Percentiles rank a stretch among this genome's conserved stretches.
These are phyloP conservation scores for Boletus vinaceobasis DNA, from an alignment of 768 basidiomycete species.

Conservation along the genomic window DNA sequence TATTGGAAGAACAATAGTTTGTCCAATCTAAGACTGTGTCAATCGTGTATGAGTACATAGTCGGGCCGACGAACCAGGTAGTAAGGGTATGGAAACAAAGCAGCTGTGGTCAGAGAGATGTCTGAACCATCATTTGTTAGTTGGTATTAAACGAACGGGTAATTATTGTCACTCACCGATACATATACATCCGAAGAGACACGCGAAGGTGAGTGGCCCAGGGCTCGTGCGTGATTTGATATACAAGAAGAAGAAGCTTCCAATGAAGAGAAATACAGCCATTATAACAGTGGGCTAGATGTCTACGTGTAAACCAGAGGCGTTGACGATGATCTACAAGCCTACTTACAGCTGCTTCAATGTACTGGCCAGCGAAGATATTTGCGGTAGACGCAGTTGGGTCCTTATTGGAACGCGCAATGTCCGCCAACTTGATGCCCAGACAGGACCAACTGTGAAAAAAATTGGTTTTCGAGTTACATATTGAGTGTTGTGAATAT, in stretches of 20 bases:
- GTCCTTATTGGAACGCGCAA: slow-evolving; percentile 47
- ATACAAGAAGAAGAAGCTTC: slow-evolving; percentile 54
- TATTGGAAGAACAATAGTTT: slow-evolving; percentile 53
- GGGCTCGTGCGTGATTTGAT: slow-evolving; percentile 59
- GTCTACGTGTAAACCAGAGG: not conserved
- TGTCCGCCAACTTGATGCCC: slow-evolving; percentile 57
- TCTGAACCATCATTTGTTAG: slow-evolving; percentile 36
- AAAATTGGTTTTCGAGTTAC: not conserved
- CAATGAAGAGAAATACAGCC: slow-evolving; percentile 61
- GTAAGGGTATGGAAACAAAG: slow-evolving; percentile 61
- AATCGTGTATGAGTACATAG: not conserved
- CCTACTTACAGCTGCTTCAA: slow-evolving; percentile 45
- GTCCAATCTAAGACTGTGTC: slow-evolving; percentile 41
- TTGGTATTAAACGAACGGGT: not conserved
- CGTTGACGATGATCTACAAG: not conserved
- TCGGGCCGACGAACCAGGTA: slow-evolving; percentile 40
- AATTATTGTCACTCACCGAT: slow-evolving; percentile 39
- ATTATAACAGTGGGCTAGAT: slow-evolving; percentile 55
- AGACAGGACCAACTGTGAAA: slow-evolving; percentile 61
- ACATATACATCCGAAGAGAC: slow-evolving; percentile 57
- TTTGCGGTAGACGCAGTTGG: slow-evolving; percentile 35
- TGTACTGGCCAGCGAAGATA: slow-evolving; percentile 50
- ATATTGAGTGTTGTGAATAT: not conserved
- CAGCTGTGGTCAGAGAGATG: slow-evolving; percentile 54
- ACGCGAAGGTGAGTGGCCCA: slow-evolving; percentile 57